A percentile compares a stretch with the other conserved stretches of the same genome.
phyloP scores from a whole-genome alignment of 179 eudicot genomes.

The Beta corolliflora region DNA sequence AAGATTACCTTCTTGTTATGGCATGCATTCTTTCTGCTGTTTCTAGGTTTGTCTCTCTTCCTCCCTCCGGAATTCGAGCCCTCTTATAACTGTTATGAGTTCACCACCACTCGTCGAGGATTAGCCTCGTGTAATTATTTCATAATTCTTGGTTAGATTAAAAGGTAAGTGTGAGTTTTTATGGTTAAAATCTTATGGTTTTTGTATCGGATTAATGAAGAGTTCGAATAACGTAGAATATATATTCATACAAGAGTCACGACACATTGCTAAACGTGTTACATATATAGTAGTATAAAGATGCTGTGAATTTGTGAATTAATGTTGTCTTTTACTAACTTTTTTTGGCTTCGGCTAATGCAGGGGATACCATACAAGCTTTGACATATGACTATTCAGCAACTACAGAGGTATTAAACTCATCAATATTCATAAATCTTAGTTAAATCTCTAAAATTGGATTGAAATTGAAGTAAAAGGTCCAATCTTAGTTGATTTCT shows the following conservation, averaged over 20 bases:
- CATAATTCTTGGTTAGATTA: neutral
- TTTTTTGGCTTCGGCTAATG: conserved; percentile 1
- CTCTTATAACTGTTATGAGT: neutral
- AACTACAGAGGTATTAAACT: conserved; percentile 36
- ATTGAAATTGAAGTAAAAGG: no score
- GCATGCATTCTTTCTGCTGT: conserved; percentile 23
- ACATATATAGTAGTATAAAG: neutral
- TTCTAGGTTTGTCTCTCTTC: neutral
- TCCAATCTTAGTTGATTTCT: no score
- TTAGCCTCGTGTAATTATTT: neutral
- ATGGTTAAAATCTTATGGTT: neutral
- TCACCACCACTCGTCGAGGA: neutral
- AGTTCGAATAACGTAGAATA: neutral
- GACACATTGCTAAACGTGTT: no score
- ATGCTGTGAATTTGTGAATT: neutral
- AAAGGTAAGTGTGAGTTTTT: neutral
- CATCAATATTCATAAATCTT: neutral
- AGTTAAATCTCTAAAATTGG: no score
- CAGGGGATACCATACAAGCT: conserved; percentile 29
- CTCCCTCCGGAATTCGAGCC: no score
- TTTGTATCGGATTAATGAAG: no score
- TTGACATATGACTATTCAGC: conserved; percentile 41
- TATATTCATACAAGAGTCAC: neutral
- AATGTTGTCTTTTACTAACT: neutral
- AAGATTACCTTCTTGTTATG: conserved; percentile 6